Evolutionary conservation across 495 filamentous ascomycete genomes (phyloP), one percentile per base, ranked within the genome.

Genomic region (Penicillium subrubescens): DNA sequence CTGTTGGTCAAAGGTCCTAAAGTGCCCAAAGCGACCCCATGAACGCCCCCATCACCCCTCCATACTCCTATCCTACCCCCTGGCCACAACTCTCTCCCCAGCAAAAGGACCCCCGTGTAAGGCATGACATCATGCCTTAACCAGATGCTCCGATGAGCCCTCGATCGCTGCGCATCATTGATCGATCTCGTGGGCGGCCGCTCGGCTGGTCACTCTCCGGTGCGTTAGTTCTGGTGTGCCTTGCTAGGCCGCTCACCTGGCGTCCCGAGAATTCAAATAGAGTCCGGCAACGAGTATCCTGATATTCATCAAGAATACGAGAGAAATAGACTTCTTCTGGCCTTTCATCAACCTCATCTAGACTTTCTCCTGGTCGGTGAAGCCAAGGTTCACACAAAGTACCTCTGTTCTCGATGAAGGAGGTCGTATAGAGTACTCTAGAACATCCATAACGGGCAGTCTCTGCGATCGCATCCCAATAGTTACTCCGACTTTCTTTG

Each of bases 211-310:
- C 34, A 33, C 53, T 53, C 46, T 53, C 61, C 62, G 58, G 43
- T 60, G 62, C 69, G 25, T 46, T 59, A 62, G 66, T 59, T 43
- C 27, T n/a, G 25, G 51, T 54, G 27, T 61, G 54, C 44, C 59
- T 56, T 52, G 33, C 37, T 57, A 3, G 51, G 44, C 50, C 25
- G 34, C 31, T 21, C 61, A 35, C 62, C 52, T 14, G 41, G 44
- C 35, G 60, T 63, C 69, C 69, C 65, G 71, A 68, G 57, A 67
- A 70, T 66, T 57, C 63, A 71, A 66, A 64, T 73, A 67, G 57
- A 72, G 69, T 68, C 59, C 39, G 61, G 60, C 54, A 57, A 60
- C 41, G 56, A 69, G 54, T 46, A 60, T 61, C 66, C 59, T 35
- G 55, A 46, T 51, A 59, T 60, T 37, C 43, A 17, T 60, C 57